Evolutionary conservation across 805 yeast species (phyloP).

Genomic region (Zygoascus tannicola): DNA sequence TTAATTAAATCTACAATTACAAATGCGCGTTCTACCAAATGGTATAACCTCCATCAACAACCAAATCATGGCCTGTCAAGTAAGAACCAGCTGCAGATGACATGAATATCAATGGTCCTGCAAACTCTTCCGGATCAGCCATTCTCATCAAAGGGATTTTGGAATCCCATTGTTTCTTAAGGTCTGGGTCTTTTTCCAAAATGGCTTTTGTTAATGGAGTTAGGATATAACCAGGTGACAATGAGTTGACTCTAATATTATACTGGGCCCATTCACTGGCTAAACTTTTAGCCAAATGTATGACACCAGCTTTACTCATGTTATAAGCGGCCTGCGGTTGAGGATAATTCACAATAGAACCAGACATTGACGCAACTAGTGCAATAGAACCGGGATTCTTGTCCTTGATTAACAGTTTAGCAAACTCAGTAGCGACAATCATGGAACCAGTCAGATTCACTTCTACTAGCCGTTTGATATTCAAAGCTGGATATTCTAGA

Average conservation of each 20-base stretch:
- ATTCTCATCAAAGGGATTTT: slow-evolving; percentile 70
- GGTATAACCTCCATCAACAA: slow-evolving; percentile 82
- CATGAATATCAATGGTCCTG: slow-evolving; percentile 66
- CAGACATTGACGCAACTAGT: slow-evolving; percentile 83
- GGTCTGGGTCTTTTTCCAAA: slow-evolving; percentile 35
- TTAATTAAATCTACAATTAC: not conserved
- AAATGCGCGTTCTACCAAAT: slow-evolving; percentile 49
- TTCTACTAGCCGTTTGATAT: slow-evolving; percentile 57
- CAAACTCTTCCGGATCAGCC: slow-evolving; percentile 79
- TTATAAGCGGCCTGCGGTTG: slow-evolving; percentile 76
- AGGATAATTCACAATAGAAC: slow-evolving; percentile 75
- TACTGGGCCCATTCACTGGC: slow-evolving; percentile 79
- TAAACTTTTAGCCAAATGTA: slow-evolving; percentile 64
- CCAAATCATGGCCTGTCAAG: slow-evolving; percentile 76
- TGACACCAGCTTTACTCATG: slow-evolving; percentile 81
- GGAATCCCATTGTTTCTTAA: slow-evolving; percentile 64
- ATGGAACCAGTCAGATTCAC: slow-evolving; percentile 70
- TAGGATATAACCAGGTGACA: slow-evolving; percentile 73
- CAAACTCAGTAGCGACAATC: slow-evolving; percentile 65
- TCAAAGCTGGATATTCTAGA: slow-evolving; percentile 61
- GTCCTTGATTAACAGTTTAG: slow-evolving; percentile 50
- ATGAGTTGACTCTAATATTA: slow-evolving; percentile 66
- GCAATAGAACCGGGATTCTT: slow-evolving; percentile 59
- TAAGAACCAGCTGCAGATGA: slow-evolving; percentile 67
- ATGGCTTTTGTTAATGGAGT: slow-evolving; percentile 73